phyloP scores from a whole-genome alignment of 306 rosid species.

The Trifolium pratense region DNA sequence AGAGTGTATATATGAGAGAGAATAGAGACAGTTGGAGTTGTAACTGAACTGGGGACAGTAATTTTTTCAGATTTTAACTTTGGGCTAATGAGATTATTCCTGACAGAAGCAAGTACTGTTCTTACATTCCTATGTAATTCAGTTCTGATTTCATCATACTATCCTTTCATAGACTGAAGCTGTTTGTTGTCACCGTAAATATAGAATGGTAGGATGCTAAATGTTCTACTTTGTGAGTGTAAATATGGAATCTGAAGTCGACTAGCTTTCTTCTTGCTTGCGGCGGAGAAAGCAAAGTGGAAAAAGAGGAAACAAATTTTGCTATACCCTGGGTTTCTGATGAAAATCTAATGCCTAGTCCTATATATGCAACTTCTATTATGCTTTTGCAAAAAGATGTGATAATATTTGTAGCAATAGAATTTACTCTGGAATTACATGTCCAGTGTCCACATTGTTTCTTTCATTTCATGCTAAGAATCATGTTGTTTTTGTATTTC shows the following conservation, averaged over 20 bases:
- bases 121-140: not conserved
- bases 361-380: not conserved
- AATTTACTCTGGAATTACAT: not conserved
- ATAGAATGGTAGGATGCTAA: not conserved
- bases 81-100: conserved; percentile 3
- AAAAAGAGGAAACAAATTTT: not conserved
- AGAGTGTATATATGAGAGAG: conserved; percentile 1
- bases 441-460: not conserved
- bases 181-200: not conserved
- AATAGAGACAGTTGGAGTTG: not conserved
- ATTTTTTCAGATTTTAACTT: conserved; percentile 12
- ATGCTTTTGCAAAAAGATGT: not conserved
- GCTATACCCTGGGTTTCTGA: conserved; percentile 11
- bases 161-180: not conserved
- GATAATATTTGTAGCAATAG: conserved; percentile 1
- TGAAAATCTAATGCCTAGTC: conserved; percentile 26
- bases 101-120: not conserved
- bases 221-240: conserved; percentile 15
- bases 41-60: not conserved
- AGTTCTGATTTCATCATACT: conserved; percentile 5
- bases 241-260: conserved; percentile 21
- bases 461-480: conserved; percentile 19
- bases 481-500: conserved; percentile 31
- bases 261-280: conserved; percentile 22
- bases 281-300: not conserved